Conservation (phyloP, 78 protist genomes). For the Dictyostelium brefeldianum region DNA sequence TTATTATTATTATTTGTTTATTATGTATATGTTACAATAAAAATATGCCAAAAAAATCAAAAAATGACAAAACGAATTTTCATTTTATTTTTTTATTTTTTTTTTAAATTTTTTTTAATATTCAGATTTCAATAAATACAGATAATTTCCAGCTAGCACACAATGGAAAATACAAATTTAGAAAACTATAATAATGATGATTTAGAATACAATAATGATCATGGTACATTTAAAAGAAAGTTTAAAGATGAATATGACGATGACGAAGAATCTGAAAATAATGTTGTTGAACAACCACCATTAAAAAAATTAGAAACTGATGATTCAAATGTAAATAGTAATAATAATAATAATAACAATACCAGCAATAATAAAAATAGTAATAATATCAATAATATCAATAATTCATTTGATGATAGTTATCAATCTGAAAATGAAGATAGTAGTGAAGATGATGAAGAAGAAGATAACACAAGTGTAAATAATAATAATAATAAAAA, state of each 20-base stretch:
- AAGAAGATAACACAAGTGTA: no score
- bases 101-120: not conserved
- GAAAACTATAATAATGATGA: constrained; percentile 1
- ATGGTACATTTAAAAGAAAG: no score
- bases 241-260: not conserved
- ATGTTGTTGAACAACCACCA: not conserved
- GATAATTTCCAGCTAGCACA: no score
- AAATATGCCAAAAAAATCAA: not conserved
- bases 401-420: not conserved
- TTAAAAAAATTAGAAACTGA: not conserved
- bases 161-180: not conserved
- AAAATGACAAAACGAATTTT: not conserved
- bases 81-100: not conserved
- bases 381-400: not conserved
- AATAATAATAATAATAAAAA: not conserved
- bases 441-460: no score
- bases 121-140: not conserved
- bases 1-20: not conserved
- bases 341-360: not conserved
- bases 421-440: no score
- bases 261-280: not conserved
- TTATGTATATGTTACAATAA: not conserved
- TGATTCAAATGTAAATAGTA: not conserved
- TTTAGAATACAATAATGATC: no score
- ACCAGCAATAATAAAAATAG: not conserved